phyloP scores from a whole-genome alignment of 2,329 filamentous ascomycete species.

The Diplocarpon rosae region DNA sequence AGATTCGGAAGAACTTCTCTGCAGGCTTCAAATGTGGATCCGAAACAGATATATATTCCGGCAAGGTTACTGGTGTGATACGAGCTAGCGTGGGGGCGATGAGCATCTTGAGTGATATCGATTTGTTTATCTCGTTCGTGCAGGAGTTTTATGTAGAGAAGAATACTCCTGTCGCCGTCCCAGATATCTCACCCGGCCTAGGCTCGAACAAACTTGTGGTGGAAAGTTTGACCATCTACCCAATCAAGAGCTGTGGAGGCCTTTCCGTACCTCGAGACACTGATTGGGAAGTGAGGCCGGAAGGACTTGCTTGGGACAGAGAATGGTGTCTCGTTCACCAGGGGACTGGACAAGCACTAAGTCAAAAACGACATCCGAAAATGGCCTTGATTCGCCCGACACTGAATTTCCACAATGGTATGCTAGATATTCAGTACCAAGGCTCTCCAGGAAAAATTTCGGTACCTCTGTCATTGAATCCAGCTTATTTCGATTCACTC shows the following conservation, averaged over 20 bases:
- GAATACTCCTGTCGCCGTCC: not conserved
- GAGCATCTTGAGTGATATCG: conserved; percentile 68
- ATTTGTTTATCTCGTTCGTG: conserved; percentile 60
- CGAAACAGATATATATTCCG: conserved; percentile 69
- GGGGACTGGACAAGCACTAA: conserved; percentile 74
- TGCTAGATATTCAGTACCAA: conserved; percentile 49
- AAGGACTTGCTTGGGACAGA: conserved; percentile 87
- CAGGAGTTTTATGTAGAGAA: conserved; percentile 46
- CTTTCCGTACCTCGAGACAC: conserved; percentile 54
- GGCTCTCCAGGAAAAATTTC: conserved; percentile 33
- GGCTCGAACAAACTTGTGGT: conserved; percentile 33
- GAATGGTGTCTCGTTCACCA: conserved; percentile 93
- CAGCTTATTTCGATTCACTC: conserved; percentile 39
- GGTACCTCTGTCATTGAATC: conserved; percentile 58
- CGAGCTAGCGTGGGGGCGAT: conserved; percentile 82
- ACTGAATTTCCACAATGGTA: conserved; percentile 58
- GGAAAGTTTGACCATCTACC: conserved; percentile 66
- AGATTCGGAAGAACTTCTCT: conserved; percentile 77
- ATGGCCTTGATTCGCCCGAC: conserved; percentile 76
- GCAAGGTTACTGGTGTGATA: conserved; percentile 80
- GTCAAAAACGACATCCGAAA: conserved; percentile 74
- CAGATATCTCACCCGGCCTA: not conserved
- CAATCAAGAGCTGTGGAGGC: conserved; percentile 87
- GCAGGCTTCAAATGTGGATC: conserved; percentile 75
- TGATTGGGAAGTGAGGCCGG: conserved; percentile 65